Conservation (phyloP, 2,329 filamentous ascomycete genomes). For the Pseudogymnoascus sp. region DNA sequence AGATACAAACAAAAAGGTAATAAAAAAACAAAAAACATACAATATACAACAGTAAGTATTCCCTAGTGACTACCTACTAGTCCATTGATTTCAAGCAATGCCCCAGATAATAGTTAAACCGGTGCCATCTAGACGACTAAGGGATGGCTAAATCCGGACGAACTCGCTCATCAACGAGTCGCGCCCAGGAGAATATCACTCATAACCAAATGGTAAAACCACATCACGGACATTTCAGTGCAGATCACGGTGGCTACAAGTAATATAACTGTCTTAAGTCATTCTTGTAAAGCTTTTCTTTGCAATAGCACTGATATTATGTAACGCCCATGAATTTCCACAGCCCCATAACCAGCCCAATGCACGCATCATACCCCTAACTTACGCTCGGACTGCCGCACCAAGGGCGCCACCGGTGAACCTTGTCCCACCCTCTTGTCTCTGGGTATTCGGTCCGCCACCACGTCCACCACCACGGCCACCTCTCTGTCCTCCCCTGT, state of each 20-base stretch:
- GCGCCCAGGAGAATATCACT: neutral
- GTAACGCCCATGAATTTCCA: slow-evolving; percentile 24
- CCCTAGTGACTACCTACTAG: too few relatives aligned
- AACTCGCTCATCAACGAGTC: neutral
- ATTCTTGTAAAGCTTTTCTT: slow-evolving; percentile 25
- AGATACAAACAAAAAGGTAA: too few relatives aligned
- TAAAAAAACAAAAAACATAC: too few relatives aligned
- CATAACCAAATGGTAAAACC: neutral
- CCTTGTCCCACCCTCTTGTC: slow-evolving; percentile 65
- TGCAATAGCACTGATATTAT: slow-evolving; percentile 11
- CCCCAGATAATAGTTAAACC: too few relatives aligned
- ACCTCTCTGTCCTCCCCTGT: slow-evolving; percentile 54
- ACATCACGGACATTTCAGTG: neutral
- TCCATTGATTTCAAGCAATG: too few relatives aligned
- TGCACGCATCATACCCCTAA: slow-evolving; percentile 23
- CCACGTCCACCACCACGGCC: slow-evolving; percentile 54
- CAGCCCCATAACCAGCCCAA: slow-evolving; percentile 26
- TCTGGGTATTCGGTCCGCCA: slow-evolving; percentile 49
- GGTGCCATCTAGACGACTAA: too few relatives aligned
- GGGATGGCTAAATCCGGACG: neutral
- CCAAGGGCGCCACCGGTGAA: slow-evolving; percentile 77
- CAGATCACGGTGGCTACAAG: neutral
- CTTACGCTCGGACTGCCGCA: slow-evolving; percentile 54
- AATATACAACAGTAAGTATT: too few relatives aligned
- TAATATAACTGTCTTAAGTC: slow-evolving; percentile 5